phyloP scores from a whole-genome alignment of 306 rosid genomes.

The Medicago truncatula region MtrunA17r5.0-ANR NC_053046.1:43000501-43001000 shows the following conservation, averaged over 20 bases:
- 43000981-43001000: not conserved
- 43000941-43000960: not conserved
- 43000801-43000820: not conserved
- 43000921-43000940: not conserved
- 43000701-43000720: not conserved
- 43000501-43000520: constrained; percentile 8
- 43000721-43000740: not conserved
- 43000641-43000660: constrained; percentile 19
- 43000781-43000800: not conserved
- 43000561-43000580: no score
- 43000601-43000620: no score
- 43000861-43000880: not conserved
- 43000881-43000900: not conserved
- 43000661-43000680: not conserved
- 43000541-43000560: no score
- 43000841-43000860: not conserved
- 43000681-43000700: no score
- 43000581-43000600: no score
- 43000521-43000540: not conserved
- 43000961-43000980: constrained; percentile 3
- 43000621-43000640: not conserved
- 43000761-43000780: not conserved
- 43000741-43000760: not conserved
- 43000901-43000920: no score
- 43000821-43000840: not conserved